Evolutionary conservation across 805 yeast genomes (phyloP).

Genomic region (Suhomyces sp.): DNA sequence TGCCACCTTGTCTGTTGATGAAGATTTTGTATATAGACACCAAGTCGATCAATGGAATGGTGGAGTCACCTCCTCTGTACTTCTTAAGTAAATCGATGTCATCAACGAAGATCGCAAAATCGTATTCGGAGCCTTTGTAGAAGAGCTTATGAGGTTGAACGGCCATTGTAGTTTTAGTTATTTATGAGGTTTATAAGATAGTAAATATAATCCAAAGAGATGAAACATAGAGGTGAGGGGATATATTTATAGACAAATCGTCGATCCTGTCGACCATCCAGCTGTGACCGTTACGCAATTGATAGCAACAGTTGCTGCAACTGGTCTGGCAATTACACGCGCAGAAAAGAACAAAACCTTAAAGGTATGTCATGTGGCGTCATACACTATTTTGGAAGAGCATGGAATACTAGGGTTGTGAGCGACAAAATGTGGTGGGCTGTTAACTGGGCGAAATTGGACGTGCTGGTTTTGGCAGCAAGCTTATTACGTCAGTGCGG

Average conservation of each 20-base stretch:
- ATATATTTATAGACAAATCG: neutral
- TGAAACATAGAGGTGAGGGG: neutral
- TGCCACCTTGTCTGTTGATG: constrained; percentile 60
- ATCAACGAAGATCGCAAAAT: constrained; percentile 65
- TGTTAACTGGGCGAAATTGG: neutral
- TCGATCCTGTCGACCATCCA: neutral
- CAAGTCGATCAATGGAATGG: constrained; percentile 58
- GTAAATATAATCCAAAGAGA: neutral
- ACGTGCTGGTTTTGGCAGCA: neutral
- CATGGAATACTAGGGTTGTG: neutral
- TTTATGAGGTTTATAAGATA: neutral
- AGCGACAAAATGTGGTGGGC: neutral
- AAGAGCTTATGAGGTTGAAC: constrained; percentile 46
- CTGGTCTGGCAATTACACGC: constrained; percentile 2
- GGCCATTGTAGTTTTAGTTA: constrained; percentile 3
- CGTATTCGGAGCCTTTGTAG: constrained; percentile 62
- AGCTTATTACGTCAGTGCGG: neutral
- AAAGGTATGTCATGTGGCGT: constrained; percentile 4
- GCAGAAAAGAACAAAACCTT: neutral
- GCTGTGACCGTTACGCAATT: neutral
- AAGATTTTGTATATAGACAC: constrained; percentile 67
- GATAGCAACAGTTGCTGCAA: constrained; percentile 4
- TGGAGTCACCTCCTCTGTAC: constrained; percentile 49
- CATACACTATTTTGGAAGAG: neutral
- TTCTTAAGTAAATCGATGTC: constrained; percentile 46